These are phyloP conservation scores for Candida sanyiensis DNA, from an alignment of 805 yeast species.

Conservation along the genomic window DNA sequence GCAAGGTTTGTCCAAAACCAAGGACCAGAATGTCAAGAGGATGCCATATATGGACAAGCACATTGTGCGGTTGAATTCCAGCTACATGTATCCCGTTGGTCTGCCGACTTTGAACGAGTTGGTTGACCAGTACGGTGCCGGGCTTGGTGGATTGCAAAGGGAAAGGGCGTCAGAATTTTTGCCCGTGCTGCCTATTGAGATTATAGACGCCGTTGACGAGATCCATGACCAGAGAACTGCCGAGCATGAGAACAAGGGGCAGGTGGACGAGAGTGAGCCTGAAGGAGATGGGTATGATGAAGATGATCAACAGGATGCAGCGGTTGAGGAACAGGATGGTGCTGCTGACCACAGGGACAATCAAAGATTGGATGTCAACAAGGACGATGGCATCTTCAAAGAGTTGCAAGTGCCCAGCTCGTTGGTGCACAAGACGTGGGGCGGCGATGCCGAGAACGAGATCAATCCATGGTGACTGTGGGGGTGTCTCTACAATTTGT, in stretches of 20 bases:
- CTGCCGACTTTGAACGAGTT: slow-evolving; percentile 74
- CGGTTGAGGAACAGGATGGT: slow-evolving; percentile 9
- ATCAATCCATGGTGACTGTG: slow-evolving; percentile 62
- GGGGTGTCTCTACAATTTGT: no score
- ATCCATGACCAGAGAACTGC: slow-evolving; percentile 41
- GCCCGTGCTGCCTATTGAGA: slow-evolving; percentile 65
- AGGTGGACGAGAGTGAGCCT: slow-evolving; percentile 15
- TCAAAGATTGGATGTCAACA: slow-evolving; percentile 15
- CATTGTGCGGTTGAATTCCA: slow-evolving; percentile 39
- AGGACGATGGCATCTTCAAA: slow-evolving; percentile 45
- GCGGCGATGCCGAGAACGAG: slow-evolving; percentile 43
- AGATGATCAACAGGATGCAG: slow-evolving; percentile 12
- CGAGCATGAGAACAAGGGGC: slow-evolving; percentile 17
- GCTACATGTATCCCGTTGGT: slow-evolving; percentile 38
- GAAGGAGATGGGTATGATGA: slow-evolving; percentile 14
- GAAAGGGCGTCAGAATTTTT: slow-evolving; percentile 52
- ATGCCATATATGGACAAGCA: slow-evolving; percentile 21
- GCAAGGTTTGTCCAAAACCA: slow-evolving; percentile 12
- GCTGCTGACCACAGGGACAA: slow-evolving; percentile 4
- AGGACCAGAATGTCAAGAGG: slow-evolving; percentile 10
- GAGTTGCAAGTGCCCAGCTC: slow-evolving; percentile 44
- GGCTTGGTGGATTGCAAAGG: slow-evolving; percentile 54
- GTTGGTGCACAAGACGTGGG: slow-evolving; percentile 48
- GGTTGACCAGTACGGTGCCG: slow-evolving; percentile 71
- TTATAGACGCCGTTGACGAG: slow-evolving; percentile 69